Conservation (phyloP, 2,329 filamentous ascomycete species). For the Sporothrix variecibatus region DNA sequence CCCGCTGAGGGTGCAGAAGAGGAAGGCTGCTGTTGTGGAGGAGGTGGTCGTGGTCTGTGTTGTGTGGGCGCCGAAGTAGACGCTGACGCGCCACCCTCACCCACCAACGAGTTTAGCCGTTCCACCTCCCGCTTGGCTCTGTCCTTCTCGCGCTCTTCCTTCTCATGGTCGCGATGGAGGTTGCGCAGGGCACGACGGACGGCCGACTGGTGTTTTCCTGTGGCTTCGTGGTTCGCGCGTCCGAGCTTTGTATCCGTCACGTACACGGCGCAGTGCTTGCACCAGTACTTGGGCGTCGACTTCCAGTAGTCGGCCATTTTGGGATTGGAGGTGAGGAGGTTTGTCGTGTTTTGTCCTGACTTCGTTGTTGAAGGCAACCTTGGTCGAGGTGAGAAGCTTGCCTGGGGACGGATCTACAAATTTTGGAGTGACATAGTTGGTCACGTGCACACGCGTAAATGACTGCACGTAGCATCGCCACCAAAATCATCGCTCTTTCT, state of each 20-base stretch:
- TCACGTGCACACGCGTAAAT: not conserved
- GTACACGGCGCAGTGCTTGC: conserved; percentile 90
- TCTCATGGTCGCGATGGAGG: conserved; percentile 81
- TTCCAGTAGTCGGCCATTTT: conserved; percentile 99
- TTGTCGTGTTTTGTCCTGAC: no score
- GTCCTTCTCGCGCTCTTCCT: conserved; percentile 77
- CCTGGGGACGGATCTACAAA: not conserved
- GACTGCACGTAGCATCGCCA: not conserved
- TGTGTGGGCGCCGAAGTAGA: not conserved
- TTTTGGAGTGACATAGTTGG: not conserved
- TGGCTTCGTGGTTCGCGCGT: conserved; percentile 84
- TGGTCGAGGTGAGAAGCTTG: not conserved
- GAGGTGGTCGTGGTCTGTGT: not conserved
- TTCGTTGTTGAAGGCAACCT: not conserved
- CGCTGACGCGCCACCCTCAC: conserved; percentile 33
- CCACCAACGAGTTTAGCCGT: conserved; percentile 75
- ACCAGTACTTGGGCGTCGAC: conserved; percentile 96
- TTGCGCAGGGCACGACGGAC: conserved; percentile 89
- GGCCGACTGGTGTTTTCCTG: conserved; percentile 77
- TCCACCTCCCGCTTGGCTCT: conserved; percentile 82
- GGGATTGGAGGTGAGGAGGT: not conserved
- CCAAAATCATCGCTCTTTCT: not conserved
- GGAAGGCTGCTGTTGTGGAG: conserved; percentile 10
- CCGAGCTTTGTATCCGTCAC: conserved; percentile 93
- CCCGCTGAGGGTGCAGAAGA: conserved; percentile 31